Percentiles rank a stretch among this genome's conserved stretches.
Conservation (phyloP, 768 basidiomycete genomes). For the Russula foetens region DNA sequence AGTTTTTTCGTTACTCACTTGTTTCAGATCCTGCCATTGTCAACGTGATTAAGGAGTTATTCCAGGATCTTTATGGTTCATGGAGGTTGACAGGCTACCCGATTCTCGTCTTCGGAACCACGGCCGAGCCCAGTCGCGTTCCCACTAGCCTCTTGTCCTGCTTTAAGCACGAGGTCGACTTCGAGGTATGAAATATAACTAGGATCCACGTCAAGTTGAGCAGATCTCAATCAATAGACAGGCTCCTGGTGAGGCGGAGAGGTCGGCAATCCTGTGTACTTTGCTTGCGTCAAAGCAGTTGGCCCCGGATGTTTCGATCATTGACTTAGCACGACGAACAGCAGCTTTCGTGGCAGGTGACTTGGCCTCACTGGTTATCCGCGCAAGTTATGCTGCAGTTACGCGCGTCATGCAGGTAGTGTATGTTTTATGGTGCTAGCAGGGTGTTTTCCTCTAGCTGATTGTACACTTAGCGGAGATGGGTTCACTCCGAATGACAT, state of each 20-base stretch:
- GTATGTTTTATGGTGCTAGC: background rate
- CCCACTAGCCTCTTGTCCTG: slow-evolving; percentile 52
- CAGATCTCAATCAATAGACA: slow-evolving; percentile 25
- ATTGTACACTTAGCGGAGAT: slow-evolving; percentile 17
- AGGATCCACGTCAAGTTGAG: slow-evolving; percentile 9
- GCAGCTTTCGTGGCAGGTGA: slow-evolving; percentile 86
- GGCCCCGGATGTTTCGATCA: slow-evolving; percentile 74
- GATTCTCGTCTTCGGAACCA: slow-evolving; percentile 68
- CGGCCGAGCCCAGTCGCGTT: slow-evolving; percentile 55
- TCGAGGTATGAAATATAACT: slow-evolving; percentile 49
- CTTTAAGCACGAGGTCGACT: slow-evolving; percentile 80
- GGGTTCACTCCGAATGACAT: slow-evolving; percentile 24
- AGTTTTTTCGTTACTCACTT: background rate
- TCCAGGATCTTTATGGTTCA: slow-evolving; percentile 44
- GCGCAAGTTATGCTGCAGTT: slow-evolving; percentile 49
- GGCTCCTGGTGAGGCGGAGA: slow-evolving; percentile 76
- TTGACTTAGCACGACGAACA: slow-evolving; percentile 70
- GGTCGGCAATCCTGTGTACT: slow-evolving; percentile 49
- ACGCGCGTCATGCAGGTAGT: slow-evolving; percentile 32
- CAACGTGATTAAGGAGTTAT: slow-evolving; percentile 52
- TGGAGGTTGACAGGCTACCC: slow-evolving; percentile 63
- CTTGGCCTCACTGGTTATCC: slow-evolving; percentile 57
- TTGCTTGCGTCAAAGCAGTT: slow-evolving; percentile 36
- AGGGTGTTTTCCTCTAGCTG: background rate
- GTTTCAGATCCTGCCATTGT: slow-evolving; percentile 49